These are phyloP conservation scores for Aphanomyces invadans DNA, from an alignment of 352 stramenopile species.

Conservation along the genomic window DNA sequence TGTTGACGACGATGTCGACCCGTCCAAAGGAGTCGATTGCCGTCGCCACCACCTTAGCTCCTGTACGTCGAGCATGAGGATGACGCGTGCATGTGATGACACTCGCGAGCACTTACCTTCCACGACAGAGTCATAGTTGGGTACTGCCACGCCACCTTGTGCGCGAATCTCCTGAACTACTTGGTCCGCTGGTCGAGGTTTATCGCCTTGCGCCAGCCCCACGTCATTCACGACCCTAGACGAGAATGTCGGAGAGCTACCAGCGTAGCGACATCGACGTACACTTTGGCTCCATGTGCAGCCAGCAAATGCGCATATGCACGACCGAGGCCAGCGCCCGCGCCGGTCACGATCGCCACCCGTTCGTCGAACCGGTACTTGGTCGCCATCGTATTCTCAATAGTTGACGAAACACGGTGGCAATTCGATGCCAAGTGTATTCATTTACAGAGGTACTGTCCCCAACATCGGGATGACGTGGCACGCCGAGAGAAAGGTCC, in stretches of 20 bases:
- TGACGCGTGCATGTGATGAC: background rate
- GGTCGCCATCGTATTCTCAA: slow-evolving; percentile 28
- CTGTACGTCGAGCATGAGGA: background rate
- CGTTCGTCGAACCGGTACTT: slow-evolving; percentile 62
- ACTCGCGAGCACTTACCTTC: slow-evolving; percentile 28
- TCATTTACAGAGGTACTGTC: background rate
- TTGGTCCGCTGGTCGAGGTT: slow-evolving; percentile 38
- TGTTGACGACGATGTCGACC: slow-evolving; percentile 86
- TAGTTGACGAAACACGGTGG: background rate
- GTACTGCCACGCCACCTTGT: slow-evolving; percentile 57
- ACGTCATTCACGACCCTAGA: slow-evolving; percentile 75
- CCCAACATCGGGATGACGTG: background rate
- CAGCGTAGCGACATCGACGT: too few relatives aligned
- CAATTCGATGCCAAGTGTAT: background rate
- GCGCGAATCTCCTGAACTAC: slow-evolving; percentile 75
- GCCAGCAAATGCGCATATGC: slow-evolving; percentile 68
- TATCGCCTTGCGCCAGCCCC: slow-evolving; percentile 31
- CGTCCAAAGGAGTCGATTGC: slow-evolving; percentile 61
- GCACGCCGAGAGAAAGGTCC: background rate
- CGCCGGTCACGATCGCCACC: slow-evolving; percentile 73
- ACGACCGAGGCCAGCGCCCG: slow-evolving; percentile 62
- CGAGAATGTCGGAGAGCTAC: background rate
- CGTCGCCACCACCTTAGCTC: slow-evolving; percentile 69
- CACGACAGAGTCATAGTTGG: slow-evolving; percentile 79
- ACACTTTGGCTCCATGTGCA: slow-evolving; percentile 75